Conservation (phyloP, 371 early-diverging fungal genomes). For the Mortierella sp. region DNA sequence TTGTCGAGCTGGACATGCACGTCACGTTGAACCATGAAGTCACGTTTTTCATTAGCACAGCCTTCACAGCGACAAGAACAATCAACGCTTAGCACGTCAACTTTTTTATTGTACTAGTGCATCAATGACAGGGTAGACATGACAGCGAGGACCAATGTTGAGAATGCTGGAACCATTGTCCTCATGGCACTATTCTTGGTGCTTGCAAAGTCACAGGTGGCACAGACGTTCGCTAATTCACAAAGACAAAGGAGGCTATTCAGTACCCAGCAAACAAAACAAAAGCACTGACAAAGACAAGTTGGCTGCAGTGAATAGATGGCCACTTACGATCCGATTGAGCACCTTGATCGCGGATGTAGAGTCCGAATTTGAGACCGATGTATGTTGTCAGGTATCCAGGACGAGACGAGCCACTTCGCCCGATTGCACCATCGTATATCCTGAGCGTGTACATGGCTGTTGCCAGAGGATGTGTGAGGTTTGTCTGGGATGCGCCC, state of each 20-base stretch:
- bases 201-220: conserved; percentile 22
- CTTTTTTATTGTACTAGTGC: conserved; percentile 2
- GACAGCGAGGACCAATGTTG: neutral
- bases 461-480: conserved; percentile 19
- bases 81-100: too few relatives aligned
- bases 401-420: conserved; percentile 17
- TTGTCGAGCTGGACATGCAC: neutral
- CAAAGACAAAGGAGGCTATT: neutral
- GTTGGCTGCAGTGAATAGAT: neutral
- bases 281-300: neutral
- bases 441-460: conserved; percentile 41
- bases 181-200: conserved; percentile 20
- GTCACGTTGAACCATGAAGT: neutral
- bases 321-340: conserved; percentile 21
- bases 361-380: conserved; percentile 39
- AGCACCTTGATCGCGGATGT: conserved; percentile 4
- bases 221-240: conserved; percentile 29
- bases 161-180: conserved; percentile 9
- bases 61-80: too few relatives aligned
- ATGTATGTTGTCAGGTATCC: conserved; percentile 31
- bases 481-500: conserved; percentile 22
- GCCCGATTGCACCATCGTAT: conserved; percentile 41
- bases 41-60: too few relatives aligned
- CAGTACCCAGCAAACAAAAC: neutral
- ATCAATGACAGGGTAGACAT: neutral